These are phyloP conservation scores for Fragilariopsis cylindrus DNA, from an alignment of 108 stramenopile genomes.

Conservation along the genomic window DNA sequence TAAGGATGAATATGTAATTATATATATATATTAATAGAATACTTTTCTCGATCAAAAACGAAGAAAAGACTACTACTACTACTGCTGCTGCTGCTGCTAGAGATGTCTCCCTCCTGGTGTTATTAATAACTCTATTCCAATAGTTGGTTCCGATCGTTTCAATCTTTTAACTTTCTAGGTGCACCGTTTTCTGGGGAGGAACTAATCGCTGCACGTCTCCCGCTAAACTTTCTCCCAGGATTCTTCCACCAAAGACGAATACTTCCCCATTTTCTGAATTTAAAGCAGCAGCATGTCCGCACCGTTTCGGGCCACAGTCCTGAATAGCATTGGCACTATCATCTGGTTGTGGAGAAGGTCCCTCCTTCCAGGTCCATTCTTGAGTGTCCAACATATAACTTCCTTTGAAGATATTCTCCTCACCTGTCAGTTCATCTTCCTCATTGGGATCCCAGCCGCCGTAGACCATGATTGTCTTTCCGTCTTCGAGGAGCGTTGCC, in stretches of 20 bases:
- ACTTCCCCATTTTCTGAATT: conserved; percentile 56
- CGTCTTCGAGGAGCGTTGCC: conserved; percentile 70
- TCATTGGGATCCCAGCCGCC: conserved; percentile 90
- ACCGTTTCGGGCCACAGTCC: conserved; percentile 44
- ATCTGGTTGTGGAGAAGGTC: conserved; percentile 44
- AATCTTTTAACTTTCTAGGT: neutral
- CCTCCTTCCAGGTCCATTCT: conserved; percentile 71
- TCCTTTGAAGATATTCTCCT: conserved; percentile 70
- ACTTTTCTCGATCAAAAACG: too few species aligned
- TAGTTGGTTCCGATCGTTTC: too few species aligned
- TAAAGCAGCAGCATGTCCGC: conserved; percentile 65
- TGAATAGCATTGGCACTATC: conserved; percentile 27
- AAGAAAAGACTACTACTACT: too few species aligned
- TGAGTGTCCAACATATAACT: conserved; percentile 72
- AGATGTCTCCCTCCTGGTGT: too few species aligned
- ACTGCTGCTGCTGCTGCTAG: too few species aligned
- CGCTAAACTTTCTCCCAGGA: conserved; percentile 61
- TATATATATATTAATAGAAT: too few species aligned
- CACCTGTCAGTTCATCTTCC: conserved; percentile 40
- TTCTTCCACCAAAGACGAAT: conserved; percentile 70
- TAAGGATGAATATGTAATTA: too few species aligned
- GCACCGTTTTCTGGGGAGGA: conserved; percentile 13
- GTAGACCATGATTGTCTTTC: conserved; percentile 75
- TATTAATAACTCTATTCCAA: too few species aligned
- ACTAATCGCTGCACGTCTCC: conserved; percentile 57